Conservation (phyloP, 208 protist genomes). For the Novymonas esmeraldas region DNA sequence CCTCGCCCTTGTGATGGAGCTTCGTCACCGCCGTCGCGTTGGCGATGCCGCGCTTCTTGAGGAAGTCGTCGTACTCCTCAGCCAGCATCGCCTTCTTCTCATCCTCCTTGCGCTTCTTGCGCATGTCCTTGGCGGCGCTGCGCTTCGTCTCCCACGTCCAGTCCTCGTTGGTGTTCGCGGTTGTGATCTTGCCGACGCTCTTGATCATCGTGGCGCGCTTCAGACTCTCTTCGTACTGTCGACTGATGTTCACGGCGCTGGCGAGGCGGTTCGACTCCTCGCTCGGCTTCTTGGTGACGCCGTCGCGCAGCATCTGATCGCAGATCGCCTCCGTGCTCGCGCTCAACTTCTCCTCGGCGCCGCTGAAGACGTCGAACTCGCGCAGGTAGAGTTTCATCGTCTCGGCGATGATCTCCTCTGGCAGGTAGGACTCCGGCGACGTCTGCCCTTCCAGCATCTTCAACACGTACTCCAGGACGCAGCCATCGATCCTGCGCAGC, state of each 20-base stretch:
- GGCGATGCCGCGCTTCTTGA: constrained; percentile 82
- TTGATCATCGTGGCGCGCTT: constrained; percentile 85
- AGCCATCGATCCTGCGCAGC: constrained; percentile 71
- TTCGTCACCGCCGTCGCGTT: constrained; percentile 80
- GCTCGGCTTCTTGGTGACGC: constrained; percentile 72
- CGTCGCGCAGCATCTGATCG: constrained; percentile 54
- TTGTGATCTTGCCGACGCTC: constrained; percentile 75
- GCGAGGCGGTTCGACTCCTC: constrained; percentile 69
- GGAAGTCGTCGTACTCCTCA: constrained; percentile 91
- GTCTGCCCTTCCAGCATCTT: constrained; percentile 90
- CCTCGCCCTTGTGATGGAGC: constrained; percentile 85
- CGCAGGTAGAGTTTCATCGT: constrained; percentile 75
- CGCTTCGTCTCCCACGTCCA: constrained; percentile 91
- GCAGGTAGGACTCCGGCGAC: constrained; percentile 75
- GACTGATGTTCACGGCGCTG: constrained; percentile 84
- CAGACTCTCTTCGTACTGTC: constrained; percentile 89
- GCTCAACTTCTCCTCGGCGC: constrained; percentile 39
- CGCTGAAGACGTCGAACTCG: constrained; percentile 75
- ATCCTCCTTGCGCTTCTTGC: constrained; percentile 88
- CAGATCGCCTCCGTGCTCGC: constrained; percentile 48
- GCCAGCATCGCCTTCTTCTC: constrained; percentile 89
- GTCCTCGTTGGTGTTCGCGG: constrained; percentile 90
- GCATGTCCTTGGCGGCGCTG: constrained; percentile 86
- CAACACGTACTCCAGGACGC: constrained; percentile 83
- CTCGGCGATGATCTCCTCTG: constrained; percentile 73